Evolutionary conservation across 179 eudicot species (phyloP), one percentile per base, ranked within the genome.

Genomic region (Pouteria campechiana): DNA sequence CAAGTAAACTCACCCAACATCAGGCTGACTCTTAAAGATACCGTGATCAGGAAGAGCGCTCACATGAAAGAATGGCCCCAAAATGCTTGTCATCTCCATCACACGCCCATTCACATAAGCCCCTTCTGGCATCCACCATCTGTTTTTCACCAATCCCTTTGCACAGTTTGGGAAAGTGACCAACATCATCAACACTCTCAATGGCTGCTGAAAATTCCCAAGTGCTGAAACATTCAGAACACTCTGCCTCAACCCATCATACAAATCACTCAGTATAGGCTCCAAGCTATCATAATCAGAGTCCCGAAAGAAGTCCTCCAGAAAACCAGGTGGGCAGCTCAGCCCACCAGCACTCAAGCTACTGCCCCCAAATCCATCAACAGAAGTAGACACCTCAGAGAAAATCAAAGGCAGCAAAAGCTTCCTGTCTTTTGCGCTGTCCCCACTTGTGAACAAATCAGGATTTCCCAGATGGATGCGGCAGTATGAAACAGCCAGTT

Each of bases 1-100:
- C n/a, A n/a, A n/a, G n/a, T n/a, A n/a, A 42, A 67, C 88, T 77
- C 56, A 90, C 98, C 98, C 98, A 37, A 90, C 89, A 73, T 90
- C 98, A 47, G 98, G 98, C 48, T 82, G 72, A 50, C 92, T 72
- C 68, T 77, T 86, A 69, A 86, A 90, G 18, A 79, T 52, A 21
- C 56, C 45, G 46, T 81, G 75, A 75, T 90, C 98, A 19, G 96
- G 94, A 55, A 90, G 57, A 9, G 98, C 96, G 57, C 94, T 86
- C 14, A 90, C 78, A 73, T 77, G 90, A 52, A 90, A 86, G 50
- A 90, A 90, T 10, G 98, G 90, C 4, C 98, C 98, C 78, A 90
- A 64, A 37, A 90, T 86, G 61, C 87, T 86, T 3, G 90, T 75
- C 76, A 79, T 82, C 68, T 90, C 98, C 57, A 90, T 72, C 6